phyloP scores from a whole-genome alignment of 805 yeast genomes.

The Kurtzmaniella fragi region DNA sequence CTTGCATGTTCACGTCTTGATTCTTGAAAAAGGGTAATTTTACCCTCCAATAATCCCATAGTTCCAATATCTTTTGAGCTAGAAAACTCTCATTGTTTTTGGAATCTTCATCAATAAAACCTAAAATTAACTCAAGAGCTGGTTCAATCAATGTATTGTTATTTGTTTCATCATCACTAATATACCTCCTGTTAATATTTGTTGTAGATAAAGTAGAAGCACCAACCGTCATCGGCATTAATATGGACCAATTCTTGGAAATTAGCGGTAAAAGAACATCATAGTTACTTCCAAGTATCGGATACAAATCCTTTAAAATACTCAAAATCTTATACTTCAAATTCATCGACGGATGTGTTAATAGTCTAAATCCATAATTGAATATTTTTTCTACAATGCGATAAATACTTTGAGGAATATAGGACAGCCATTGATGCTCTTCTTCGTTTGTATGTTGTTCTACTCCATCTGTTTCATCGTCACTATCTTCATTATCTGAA shows the following conservation, averaged over 20 bases:
- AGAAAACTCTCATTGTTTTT: conserved; percentile 43
- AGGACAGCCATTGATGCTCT: conserved; percentile 53
- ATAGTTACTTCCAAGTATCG: conserved; percentile 28
- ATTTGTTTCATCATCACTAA: conserved; percentile 9
- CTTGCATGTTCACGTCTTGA: not conserved
- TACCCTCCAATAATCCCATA: conserved; percentile 31
- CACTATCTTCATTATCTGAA: conserved; percentile 23
- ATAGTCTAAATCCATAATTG: conserved; percentile 61
- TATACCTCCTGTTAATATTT: conserved; percentile 2
- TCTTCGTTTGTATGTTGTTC: conserved; percentile 10
- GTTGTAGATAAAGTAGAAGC: conserved; percentile 8
- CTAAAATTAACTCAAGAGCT: conserved; percentile 22
- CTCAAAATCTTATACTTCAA: conserved; percentile 54
- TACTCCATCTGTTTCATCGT: conserved; percentile 14
- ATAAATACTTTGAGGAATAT: conserved; percentile 60
- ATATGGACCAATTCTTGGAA: conserved; percentile 28
- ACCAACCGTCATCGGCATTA: conserved; percentile 18
- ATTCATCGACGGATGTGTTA: conserved; percentile 61
- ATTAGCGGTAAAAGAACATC: conserved; percentile 26
- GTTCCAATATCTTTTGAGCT: conserved; percentile 39
- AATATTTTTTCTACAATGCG: conserved; percentile 54
- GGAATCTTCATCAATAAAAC: conserved; percentile 23
- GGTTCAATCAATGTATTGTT: conserved; percentile 15
- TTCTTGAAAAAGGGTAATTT: not conserved
- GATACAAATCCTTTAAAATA: conserved; percentile 31